Conservation (phyloP, 441 rosid genomes). For the Biscutella laevigata region DNA sequence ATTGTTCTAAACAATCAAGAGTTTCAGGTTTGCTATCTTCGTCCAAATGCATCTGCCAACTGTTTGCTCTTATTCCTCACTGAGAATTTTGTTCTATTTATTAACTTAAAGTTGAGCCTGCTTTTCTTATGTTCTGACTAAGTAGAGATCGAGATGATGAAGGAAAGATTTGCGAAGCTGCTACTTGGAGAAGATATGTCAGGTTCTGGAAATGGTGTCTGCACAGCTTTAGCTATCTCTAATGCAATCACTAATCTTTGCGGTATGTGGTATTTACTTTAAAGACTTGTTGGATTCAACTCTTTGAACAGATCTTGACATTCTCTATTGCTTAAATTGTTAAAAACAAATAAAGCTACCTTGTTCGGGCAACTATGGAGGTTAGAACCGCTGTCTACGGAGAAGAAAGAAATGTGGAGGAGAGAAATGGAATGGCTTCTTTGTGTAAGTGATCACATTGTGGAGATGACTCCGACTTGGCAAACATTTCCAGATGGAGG, state of each 20-base stretch:
- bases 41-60: slow-evolving; percentile 10
- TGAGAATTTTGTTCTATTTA: neutral
- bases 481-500: slow-evolving; percentile 92
- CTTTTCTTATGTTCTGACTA: no score
- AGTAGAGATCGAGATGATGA: slow-evolving; percentile 89
- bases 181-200: slow-evolving; percentile 98
- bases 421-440: slow-evolving; percentile 99
- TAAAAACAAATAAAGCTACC: slow-evolving; percentile 41
- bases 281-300: slow-evolving; percentile 1
- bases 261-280: slow-evolving; percentile 37
- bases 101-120: no score
- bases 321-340: slow-evolving; percentile 4
- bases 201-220: slow-evolving; percentile 92
- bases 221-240: slow-evolving; percentile 82
- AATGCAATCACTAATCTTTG: slow-evolving; percentile 96
- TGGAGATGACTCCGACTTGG: slow-evolving; percentile 82
- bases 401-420: slow-evolving; percentile 95
- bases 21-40: slow-evolving; percentile 43
- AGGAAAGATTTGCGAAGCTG: slow-evolving; percentile 86
- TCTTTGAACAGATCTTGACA: slow-evolving; percentile 1
- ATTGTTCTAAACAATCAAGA: slow-evolving; percentile 37
- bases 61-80: slow-evolving; percentile 26
- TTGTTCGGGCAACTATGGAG: slow-evolving; percentile 97
- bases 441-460: slow-evolving; percentile 86
- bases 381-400: slow-evolving; percentile 61